Conservation (phyloP, 78 protist genomes). For the Dictyostelium firmibasis region DNA sequence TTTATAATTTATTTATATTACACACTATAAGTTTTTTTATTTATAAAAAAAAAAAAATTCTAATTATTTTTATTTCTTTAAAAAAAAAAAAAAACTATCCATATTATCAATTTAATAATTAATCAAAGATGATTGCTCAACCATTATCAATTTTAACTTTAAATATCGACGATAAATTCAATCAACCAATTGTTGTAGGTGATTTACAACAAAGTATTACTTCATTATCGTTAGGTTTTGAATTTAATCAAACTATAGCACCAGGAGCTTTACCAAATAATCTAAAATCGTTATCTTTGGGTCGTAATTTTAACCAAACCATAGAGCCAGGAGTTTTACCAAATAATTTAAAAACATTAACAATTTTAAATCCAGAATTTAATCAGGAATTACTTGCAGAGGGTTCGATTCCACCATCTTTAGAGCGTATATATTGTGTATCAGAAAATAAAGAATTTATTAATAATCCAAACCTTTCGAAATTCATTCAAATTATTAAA, state of each 20-base stretch:
- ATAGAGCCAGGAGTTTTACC: background rate
- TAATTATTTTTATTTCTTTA: no score
- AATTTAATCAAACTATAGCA: background rate
- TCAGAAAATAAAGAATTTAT: background rate
- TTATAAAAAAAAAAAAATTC: no score
- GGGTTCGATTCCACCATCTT: background rate
- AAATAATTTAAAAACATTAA: background rate
- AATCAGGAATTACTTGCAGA: background rate
- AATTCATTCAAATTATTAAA: background rate
- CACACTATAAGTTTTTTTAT: no score
- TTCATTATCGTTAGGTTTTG: background rate
- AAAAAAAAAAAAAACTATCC: no score
- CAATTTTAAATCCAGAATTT: background rate
- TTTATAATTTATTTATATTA: no score
- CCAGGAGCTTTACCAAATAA: background rate
- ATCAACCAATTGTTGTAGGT: background rate
- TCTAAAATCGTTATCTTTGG: background rate
- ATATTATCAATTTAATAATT: no score
- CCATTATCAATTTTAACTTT: background rate
- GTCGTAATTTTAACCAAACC: background rate
- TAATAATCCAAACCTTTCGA: background rate
- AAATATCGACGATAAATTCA: background rate
- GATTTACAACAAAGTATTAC: background rate
- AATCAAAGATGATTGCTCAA: background rate
- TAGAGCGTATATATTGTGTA: background rate